Conservation (phyloP, 495 filamentous ascomycete genomes). For the Daldinia decipiens region DNA sequence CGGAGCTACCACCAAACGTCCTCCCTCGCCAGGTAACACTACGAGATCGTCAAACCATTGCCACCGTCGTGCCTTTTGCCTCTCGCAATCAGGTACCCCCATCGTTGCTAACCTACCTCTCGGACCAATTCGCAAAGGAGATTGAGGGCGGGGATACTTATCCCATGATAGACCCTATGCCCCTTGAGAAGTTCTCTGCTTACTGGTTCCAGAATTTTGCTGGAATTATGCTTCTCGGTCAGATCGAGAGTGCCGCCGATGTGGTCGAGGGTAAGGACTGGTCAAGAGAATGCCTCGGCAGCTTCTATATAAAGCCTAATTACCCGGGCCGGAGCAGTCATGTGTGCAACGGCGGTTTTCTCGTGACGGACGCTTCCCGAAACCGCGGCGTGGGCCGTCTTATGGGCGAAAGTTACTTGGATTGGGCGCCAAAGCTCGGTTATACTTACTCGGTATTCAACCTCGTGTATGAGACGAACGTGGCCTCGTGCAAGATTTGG, state of each 20-base stretch:
- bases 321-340: slow-evolving; percentile 97
- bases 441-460: slow-evolving; percentile 99
- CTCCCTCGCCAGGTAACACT: slow-evolving; percentile 86
- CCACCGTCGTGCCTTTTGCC: slow-evolving; percentile 88
- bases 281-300: slow-evolving; percentile 86
- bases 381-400: slow-evolving; percentile 90
- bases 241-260: slow-evolving; percentile 68
- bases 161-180: slow-evolving; percentile 85
- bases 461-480: slow-evolving; percentile 96
- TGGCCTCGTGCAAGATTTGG: slow-evolving; percentile 95
- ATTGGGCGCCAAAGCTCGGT: slow-evolving; percentile 93
- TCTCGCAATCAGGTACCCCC: slow-evolving; percentile 77
- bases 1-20: slow-evolving; percentile 74
- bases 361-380: slow-evolving; percentile 89
- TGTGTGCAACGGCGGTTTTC: slow-evolving; percentile 94
- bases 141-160: slow-evolving; percentile 97
- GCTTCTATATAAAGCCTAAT: slow-evolving; percentile 97
- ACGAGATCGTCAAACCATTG: slow-evolving; percentile 87
- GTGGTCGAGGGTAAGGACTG: slow-evolving; percentile 79
- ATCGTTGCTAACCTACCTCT: slow-evolving; percentile 81
- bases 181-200: slow-evolving; percentile 76
- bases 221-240: slow-evolving; percentile 91
- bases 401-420: slow-evolving; percentile 94
- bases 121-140: slow-evolving; percentile 88
- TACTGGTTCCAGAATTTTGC: slow-evolving; percentile 98